Conservation (phyloP, 768 basidiomycete genomes). For the Amanita thiersii region DNA sequence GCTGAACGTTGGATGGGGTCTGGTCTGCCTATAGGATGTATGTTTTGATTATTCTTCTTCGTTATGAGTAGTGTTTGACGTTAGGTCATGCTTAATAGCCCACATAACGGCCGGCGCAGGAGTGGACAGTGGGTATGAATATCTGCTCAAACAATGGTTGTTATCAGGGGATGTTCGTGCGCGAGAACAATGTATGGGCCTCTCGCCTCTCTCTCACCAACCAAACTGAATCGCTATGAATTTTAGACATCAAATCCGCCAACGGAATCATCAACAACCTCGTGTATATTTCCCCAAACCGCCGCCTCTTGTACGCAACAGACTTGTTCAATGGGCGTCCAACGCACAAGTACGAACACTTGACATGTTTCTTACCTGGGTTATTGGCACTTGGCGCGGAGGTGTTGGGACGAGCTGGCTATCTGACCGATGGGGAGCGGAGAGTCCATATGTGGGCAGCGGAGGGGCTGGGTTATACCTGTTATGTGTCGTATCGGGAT, state of each 20-base stretch:
- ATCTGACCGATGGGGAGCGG: constrained; percentile 21
- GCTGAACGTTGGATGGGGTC: constrained; percentile 22
- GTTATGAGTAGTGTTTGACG: not conserved
- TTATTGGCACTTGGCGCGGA: constrained; percentile 56
- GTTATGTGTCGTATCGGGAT: constrained; percentile 62
- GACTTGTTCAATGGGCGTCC: constrained; percentile 30
- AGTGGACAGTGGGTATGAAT: constrained; percentile 62
- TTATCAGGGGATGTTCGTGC: constrained; percentile 39
- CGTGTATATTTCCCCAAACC: constrained; percentile 46
- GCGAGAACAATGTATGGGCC: constrained; percentile 42
- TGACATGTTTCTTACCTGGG: constrained; percentile 65
- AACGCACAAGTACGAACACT: constrained; percentile 49
- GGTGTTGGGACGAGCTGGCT: constrained; percentile 35
- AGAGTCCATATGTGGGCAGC: constrained; percentile 64
- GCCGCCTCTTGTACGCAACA: constrained; percentile 58
- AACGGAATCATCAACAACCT: constrained; percentile 49
- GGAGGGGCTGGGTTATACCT: constrained; percentile 60
- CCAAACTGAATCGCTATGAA: not conserved
- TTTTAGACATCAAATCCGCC: constrained; percentile 40
- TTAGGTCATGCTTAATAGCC: constrained; percentile 16
- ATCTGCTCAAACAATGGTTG: constrained; percentile 59
- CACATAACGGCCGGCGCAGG: constrained; percentile 47
- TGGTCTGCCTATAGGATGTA: constrained; percentile 19
- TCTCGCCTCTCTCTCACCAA: not conserved
- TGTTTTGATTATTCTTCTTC: constrained; percentile 4